Base-by-base conservation (phyloP, 768 basidiomycete species). In the Coprinopsis cinerea region DNA sequence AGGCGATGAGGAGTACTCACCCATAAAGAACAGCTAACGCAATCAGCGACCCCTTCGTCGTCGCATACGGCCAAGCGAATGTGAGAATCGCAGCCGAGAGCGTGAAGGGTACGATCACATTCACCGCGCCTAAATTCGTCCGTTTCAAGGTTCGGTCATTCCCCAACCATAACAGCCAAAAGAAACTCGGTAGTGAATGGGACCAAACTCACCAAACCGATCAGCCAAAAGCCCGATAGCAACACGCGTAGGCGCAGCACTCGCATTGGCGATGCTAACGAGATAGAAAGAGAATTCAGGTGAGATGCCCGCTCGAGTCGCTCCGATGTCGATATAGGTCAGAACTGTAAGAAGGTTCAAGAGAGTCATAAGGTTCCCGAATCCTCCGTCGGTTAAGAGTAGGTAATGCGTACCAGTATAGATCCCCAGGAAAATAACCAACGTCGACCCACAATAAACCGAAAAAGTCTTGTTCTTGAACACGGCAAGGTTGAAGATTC, bases 201-300 rank as follows among this genome's bases (percentile, higher is more conserved):
- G 22, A 6, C 6, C 18, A 39, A 9, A 56, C 71, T 45, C 48
- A 76, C 82, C 82, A 15, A 73, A 44, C 43, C 62, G 66, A 59
- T 85, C 83, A 9, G 74, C 72, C 13, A 76, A 41, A 13, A 77
- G 23, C 13, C 81, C 83, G 0, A 69, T 69, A 1, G 62, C 37
- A 4, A 83, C 48, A 2, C 85, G 76, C 2, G 82, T 83, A 9
- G 83, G 54, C 2, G 73, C 70, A 1, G 79, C 81, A 6, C 72
- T 66, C 1, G 76, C 81, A 55, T 88, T 88, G 0, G 78, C 72
- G 35, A 87, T 78, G 11, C 82, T 70, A 13, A 83, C 66, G 7
- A 82, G 67, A 57, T 85, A 83, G 58, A 80, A 78, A 0, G 76
- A 67, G 53, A 82, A 75, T 47, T 73, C 60, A 1, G 62, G 58